Evolutionary conservation across 2,329 filamentous ascomycete species (phyloP), one percentile per base, ranked within the genome.

Genomic region (Chaetomium sp.): DNA sequence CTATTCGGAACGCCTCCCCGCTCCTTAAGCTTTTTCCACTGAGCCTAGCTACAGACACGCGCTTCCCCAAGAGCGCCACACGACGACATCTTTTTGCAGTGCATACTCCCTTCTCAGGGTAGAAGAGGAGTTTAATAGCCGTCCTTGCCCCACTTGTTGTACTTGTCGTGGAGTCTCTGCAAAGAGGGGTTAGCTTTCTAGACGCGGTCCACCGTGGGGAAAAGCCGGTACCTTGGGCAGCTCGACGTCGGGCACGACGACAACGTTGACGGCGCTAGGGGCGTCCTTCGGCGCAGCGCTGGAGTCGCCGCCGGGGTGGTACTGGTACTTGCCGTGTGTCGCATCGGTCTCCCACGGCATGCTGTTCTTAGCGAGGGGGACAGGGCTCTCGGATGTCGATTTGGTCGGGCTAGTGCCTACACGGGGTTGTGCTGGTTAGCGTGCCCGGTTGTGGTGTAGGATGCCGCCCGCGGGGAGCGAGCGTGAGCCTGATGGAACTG

Each of bases 111-210:
- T 50, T n/a, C n/a, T 33, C 29, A 16, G 12, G 23, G 33, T 19
- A 49, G 35, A 56, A 47, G 31, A 33, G 19, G 9, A 31, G 29
- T 75, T 76, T 82, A 91, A 81, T 90, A 98, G 72, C 92, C 93
- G 72, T 98, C 95, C 88, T 98, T 98, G 80, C 95, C 95, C 88
- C 92, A 98, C 86, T 99, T 99, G 91, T 99, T 99, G 88, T 90
- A 98, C 83, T 90, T 90, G 73, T 99, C 95, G 82, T 99, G 95
- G 70, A 97, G 87, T 74, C 90, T 85, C 92, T 96, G 74, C 64
- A 57, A 19, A 38, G 31, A 27, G n/a, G 10, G 35, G 53, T 67
- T 61, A 69, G 59, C 33, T 42, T 64, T 54, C 45, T 27, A 16
- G 21, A 57, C 16, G 23, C 29, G 16, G 10, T 4, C 49, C 21